A percentile compares a stretch with the other conserved stretches of the same genome.
Conservation (phyloP, 2,329 filamentous ascomycete species). For the Stemphylium lycopersici region DNA sequence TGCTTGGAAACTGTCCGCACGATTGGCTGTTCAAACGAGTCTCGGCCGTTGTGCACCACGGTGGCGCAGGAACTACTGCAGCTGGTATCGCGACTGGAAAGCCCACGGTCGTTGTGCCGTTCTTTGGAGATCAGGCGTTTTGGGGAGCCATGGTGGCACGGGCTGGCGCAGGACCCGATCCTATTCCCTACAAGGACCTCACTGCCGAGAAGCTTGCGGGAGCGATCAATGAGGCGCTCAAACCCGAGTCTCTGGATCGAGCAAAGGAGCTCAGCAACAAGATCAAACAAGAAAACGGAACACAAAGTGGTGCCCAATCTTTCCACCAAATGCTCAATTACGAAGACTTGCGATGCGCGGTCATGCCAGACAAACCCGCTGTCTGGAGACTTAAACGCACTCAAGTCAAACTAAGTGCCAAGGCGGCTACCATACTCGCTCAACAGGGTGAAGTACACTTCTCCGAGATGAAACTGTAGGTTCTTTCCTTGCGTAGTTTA, state of each 20-base stretch:
- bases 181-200: slow-evolving; percentile 48
- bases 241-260: slow-evolving; percentile 44
- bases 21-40: slow-evolving; percentile 88
- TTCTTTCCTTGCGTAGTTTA: background rate
- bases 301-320: slow-evolving; percentile 45
- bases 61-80: slow-evolving; percentile 85
- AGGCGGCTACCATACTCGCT: slow-evolving; percentile 47
- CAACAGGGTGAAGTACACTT: slow-evolving; percentile 47
- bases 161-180: slow-evolving; percentile 50
- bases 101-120: slow-evolving; percentile 83
- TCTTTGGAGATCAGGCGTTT: slow-evolving; percentile 61
- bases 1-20: slow-evolving; percentile 84
- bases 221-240: slow-evolving; percentile 47
- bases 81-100: slow-evolving; percentile 81
- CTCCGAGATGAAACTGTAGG: slow-evolving; percentile 48
- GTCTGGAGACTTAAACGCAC: slow-evolving; percentile 51
- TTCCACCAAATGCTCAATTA: slow-evolving; percentile 49
- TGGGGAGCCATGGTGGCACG: slow-evolving; percentile 52
- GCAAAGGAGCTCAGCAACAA: slow-evolving; percentile 47
- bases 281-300: slow-evolving; percentile 48
- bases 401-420: slow-evolving; percentile 43
- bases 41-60: slow-evolving; percentile 83
- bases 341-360: slow-evolving; percentile 45
- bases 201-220: slow-evolving; percentile 48
- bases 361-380: slow-evolving; percentile 40